Percentiles rank a stretch among this genome's conserved stretches.
Conservation (phyloP, 352 stramenopile species). For the Thalassiosira exigua region DNA sequence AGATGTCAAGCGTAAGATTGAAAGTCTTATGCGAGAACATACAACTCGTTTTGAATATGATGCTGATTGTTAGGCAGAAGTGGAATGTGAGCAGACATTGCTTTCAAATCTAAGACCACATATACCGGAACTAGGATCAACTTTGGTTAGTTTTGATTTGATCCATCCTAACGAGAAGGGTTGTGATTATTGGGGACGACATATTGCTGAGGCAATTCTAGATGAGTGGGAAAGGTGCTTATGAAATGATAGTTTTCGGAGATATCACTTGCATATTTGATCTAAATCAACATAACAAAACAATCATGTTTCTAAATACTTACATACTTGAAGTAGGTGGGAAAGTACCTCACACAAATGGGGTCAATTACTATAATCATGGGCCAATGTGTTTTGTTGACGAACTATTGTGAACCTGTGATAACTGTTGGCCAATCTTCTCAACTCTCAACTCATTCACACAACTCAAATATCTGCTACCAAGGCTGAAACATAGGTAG, state of each 20-base stretch:
- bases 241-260: constrained; percentile 95
- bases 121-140: constrained; percentile 15
- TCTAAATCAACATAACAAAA: no score
- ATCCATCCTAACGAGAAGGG: constrained; percentile 77
- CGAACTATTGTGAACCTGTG: no score
- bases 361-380: no score
- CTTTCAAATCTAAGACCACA: constrained; percentile 17
- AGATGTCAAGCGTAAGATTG: constrained; percentile 31
- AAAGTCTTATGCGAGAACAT: constrained; percentile 57
- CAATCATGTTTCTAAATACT: no score
- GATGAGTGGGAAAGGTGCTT: constrained; percentile 65
- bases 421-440: no score
- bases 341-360: no score
- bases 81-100: constrained; percentile 5
- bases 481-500: no score
- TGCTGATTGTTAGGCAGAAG: constrained; percentile 23
- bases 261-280: no score
- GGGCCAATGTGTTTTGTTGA: no score
- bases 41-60: constrained; percentile 15
- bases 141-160: constrained; percentile 53
- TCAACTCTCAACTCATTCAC: no score
- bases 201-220: constrained; percentile 68
- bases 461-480: no score
- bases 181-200: constrained; percentile 73
- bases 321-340: no score